Evolutionary conservation across 2,329 filamentous ascomycete genomes (phyloP).

Genomic region (Pseudogymnoascus sp.): DNA sequence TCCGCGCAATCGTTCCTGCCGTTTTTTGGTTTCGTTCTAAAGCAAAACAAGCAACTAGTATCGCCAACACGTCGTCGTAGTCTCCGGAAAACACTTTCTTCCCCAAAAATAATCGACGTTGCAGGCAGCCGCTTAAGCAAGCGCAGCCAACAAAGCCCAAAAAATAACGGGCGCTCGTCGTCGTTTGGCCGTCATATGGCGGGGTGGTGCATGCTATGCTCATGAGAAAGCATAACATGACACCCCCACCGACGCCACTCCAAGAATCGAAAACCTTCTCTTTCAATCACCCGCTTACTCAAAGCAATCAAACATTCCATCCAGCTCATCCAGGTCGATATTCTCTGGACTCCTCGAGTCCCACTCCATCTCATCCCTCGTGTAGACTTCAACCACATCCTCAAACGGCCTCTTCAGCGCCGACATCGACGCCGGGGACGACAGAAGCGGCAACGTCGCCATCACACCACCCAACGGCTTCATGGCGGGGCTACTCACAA

Average conservation of each 20-base stretch:
- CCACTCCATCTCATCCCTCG: constrained; percentile 43
- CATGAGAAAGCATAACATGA: too few relatives aligned
- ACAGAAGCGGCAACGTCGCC: constrained; percentile 37
- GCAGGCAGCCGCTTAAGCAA: neutral
- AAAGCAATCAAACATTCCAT: constrained; percentile 70
- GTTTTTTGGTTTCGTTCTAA: constrained; percentile 6
- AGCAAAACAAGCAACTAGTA: neutral
- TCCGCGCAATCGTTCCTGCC: constrained; percentile 1
- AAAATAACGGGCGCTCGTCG: constrained; percentile 8
- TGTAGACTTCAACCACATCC: constrained; percentile 25
- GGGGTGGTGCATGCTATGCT: too few relatives aligned
- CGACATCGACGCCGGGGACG: constrained; percentile 23
- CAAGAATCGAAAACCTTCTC: neutral
- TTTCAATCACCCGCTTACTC: constrained; percentile 7
- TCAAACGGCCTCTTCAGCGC: constrained; percentile 42
- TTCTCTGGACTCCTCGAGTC: constrained; percentile 69
- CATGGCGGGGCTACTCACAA: constrained; percentile 49
- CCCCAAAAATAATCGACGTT: neutral
- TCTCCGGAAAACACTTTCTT: neutral
- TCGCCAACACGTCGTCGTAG: neutral
- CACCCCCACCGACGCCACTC: too few relatives aligned
- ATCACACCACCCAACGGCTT: constrained; percentile 40
- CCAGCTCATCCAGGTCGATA: constrained; percentile 87
- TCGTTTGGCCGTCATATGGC: neutral
- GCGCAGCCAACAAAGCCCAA: neutral